Conservation (phyloP, 352 stramenopile species). For the Labyrinthula sp. region DNA sequence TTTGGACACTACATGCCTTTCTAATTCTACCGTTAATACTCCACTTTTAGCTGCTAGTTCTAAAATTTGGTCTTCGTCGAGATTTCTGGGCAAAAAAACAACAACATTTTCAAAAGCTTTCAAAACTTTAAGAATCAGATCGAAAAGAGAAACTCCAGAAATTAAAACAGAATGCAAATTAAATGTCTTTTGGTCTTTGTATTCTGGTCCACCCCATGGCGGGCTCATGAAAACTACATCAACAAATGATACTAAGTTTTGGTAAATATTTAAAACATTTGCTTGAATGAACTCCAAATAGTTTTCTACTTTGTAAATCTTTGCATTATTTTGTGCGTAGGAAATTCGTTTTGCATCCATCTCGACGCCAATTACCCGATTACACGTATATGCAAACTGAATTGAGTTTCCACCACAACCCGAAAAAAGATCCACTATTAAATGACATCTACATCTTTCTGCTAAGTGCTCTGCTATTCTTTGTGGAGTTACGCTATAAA, state of each 20-base stretch:
- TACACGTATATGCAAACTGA: slow-evolving; percentile 60
- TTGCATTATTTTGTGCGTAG: slow-evolving; percentile 63
- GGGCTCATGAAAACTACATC: slow-evolving; percentile 69
- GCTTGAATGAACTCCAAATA: slow-evolving; percentile 69
- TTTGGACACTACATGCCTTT: slow-evolving; percentile 20
- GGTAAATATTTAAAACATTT: slow-evolving; percentile 53
- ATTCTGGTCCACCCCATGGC: slow-evolving; percentile 52
- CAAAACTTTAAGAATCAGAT: background rate
- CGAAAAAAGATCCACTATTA: slow-evolving; percentile 67
- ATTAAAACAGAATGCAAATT: slow-evolving; percentile 14
- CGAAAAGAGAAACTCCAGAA: background rate
- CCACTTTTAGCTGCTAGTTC: background rate
- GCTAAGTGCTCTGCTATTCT: slow-evolving; percentile 60
- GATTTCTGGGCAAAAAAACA: slow-evolving; percentile 5
- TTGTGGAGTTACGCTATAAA: slow-evolving; percentile 74
- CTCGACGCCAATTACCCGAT: slow-evolving; percentile 69
- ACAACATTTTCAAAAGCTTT: slow-evolving; percentile 7
- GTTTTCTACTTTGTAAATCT: slow-evolving; percentile 61
- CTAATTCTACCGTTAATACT: slow-evolving; percentile 10
- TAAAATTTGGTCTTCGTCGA: slow-evolving; percentile 4
- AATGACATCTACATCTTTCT: slow-evolving; percentile 43
- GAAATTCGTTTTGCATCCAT: slow-evolving; percentile 61
- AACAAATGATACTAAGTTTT: slow-evolving; percentile 37
- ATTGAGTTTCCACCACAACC: slow-evolving; percentile 75
- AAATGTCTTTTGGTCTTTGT: slow-evolving; percentile 40